Base-by-base conservation (phyloP, 768 basidiomycete genomes). In the Termitomyces sp. region DNA sequence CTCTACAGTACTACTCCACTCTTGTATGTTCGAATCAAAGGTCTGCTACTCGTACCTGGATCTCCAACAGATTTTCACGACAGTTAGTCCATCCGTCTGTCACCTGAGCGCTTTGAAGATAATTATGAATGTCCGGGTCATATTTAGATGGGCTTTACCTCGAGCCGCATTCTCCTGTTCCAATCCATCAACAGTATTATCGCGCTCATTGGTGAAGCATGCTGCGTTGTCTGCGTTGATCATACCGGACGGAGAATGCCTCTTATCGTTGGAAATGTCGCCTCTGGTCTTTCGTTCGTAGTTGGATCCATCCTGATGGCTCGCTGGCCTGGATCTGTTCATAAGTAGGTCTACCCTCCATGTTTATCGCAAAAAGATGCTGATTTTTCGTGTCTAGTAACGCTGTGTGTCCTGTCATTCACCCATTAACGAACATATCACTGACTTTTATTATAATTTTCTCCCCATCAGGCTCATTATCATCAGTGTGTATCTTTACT, bases 141-240 rank as follows among this genome's bases (percentile, higher is more conserved):
- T 67, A 75, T 73, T 16, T 47, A 75, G 71, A 79, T 79, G 73
- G 78, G 78, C 16, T 79, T 80, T 64, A 69, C 66, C 29, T 68
- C 76, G 0, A 73, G 73, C 9, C 74, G 75, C 12, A 75, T 79
- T 34, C 74, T 83, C 16, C 70, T 81, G 34, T 77, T 83, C 63
- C 81, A 82, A 63, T 79, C 77, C 4, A 78, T 81, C 61, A 83
- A 82, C 67, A 78, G 77, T 27, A 67, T 82, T 44, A 80, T 83
- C 54, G 81, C 80, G 3, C 70, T 83, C 32, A 75, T 81, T 42
- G 82, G 80, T 4, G 79, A 83, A 60, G 75, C 74, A 2, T 75
- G 72, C 56, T 79, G 79, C 55, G 74, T 79, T 27, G 55, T 78
- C 7, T 80, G 75, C 73, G 66, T 79, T 19, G 78, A 81, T 56